phyloP scores from a whole-genome alignment of 768 basidiomycete genomes.

The Mycena metata region DNA sequence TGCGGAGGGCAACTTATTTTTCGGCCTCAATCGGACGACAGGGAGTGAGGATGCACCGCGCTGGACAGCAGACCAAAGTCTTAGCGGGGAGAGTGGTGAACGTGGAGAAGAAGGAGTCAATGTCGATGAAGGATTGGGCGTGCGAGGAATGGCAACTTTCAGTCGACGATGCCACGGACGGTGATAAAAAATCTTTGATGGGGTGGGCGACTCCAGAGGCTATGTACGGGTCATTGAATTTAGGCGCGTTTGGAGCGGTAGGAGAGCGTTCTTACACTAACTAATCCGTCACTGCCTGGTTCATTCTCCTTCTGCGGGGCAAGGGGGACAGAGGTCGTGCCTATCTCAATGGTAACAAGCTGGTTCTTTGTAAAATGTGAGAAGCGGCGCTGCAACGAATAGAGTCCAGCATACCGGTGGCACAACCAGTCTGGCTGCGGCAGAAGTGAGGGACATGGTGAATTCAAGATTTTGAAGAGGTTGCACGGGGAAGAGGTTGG shows the following conservation, averaged over 20 bases:
- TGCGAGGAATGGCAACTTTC: not conserved
- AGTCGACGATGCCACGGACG: conserved; percentile 4
- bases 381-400: not conserved
- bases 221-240: not conserved
- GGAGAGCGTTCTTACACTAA: not conserved
- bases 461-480: not conserved
- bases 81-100: not conserved
- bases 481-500: not conserved
- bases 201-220: not conserved
- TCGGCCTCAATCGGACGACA: not conserved
- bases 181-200: not conserved
- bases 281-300: not conserved
- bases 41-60: not conserved
- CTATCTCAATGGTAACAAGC: no score
- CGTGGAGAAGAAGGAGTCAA: not conserved
- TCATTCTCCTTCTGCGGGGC: not conserved
- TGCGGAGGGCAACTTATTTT: not conserved
- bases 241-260: not conserved
- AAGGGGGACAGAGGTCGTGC: not conserved
- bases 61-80: conserved; percentile 1
- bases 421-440: no score
- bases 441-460: not conserved
- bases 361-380: not conserved
- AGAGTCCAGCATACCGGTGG: not conserved
- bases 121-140: not conserved